These are phyloP conservation scores for Sanguinoderma infundibulare DNA, from an alignment of 1,284 basidiomycete species.

Conservation along the genomic window DNA sequence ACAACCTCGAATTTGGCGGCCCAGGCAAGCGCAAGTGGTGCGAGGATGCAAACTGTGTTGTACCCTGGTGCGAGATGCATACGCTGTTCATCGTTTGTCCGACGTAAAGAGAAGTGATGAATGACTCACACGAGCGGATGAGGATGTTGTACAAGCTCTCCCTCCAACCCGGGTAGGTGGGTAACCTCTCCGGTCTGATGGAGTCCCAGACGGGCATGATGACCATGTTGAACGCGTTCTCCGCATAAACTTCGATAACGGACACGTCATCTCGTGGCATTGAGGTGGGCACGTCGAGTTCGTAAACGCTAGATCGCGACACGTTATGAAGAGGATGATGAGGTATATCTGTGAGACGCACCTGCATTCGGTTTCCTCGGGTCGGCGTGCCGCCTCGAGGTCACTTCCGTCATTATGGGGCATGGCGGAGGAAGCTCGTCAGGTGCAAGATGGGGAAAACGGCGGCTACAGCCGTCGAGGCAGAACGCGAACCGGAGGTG, in stretches of 20 bases:
- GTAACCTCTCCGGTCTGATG: background rate
- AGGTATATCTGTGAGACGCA: background rate
- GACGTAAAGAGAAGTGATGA: background rate
- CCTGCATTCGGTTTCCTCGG: background rate
- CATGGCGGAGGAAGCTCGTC: background rate
- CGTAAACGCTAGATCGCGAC: background rate
- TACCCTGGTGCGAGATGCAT: conserved; percentile 44
- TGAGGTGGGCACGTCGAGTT: background rate
- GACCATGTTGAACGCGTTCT: background rate
- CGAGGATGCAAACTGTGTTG: conserved; percentile 52
- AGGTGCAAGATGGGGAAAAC: background rate
- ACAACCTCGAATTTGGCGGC: conserved; percentile 50
- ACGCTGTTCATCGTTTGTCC: too few species aligned
- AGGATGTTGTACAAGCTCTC: background rate
- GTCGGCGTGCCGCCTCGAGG: background rate
- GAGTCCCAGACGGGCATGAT: background rate
- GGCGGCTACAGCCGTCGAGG: background rate
- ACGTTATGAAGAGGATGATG: background rate
- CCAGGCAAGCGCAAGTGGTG: conserved; percentile 71
- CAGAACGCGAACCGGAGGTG: background rate
- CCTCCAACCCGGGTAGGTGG: background rate
- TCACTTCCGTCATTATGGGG: background rate
- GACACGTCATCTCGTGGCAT: background rate
- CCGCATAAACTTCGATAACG: background rate
- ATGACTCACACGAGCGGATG: background rate